Conservation (phyloP, 805 yeast genomes). For the Diddensiella transvaalensis region DNA sequence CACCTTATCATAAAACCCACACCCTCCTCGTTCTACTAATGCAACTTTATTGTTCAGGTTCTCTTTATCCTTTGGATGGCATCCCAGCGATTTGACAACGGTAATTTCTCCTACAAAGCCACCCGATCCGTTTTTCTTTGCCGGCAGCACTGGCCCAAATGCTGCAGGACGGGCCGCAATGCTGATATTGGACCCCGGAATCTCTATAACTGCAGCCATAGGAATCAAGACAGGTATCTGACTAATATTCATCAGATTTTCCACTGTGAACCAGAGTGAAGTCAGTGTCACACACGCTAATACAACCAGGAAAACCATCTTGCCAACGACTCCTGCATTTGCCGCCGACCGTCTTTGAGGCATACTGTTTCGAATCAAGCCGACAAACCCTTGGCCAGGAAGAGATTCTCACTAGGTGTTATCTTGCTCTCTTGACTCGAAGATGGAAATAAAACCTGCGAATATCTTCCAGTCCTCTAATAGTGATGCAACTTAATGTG, state of each 20-base stretch:
- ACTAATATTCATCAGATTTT: background rate
- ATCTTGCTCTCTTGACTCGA: no score
- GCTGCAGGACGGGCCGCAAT: slow-evolving; percentile 38
- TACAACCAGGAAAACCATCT: background rate
- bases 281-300: background rate
- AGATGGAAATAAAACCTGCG: no score
- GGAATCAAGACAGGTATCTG: slow-evolving; percentile 24
- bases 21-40: slow-evolving; percentile 46
- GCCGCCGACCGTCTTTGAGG: background rate
- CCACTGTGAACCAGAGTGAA: background rate
- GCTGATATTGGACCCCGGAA: slow-evolving; percentile 30
- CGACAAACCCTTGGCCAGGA: no score
- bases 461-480: no score
- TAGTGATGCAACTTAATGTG: no score
- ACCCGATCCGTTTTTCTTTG: slow-evolving; percentile 2
- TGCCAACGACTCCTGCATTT: background rate
- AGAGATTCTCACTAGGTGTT: no score
- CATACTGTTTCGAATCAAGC: no score
- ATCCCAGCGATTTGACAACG: slow-evolving; percentile 25
- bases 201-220: slow-evolving; percentile 25
- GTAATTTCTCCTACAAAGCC: slow-evolving; percentile 26
- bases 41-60: slow-evolving; percentile 33
- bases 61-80: slow-evolving; percentile 21
- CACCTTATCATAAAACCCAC: slow-evolving; percentile 54
- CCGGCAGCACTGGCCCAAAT: slow-evolving; percentile 33